Evolutionary conservation across 2,329 filamentous ascomycete genomes (phyloP), one percentile per base, ranked within the genome.

Genomic region (Diplodia scrobiculata): DNA sequence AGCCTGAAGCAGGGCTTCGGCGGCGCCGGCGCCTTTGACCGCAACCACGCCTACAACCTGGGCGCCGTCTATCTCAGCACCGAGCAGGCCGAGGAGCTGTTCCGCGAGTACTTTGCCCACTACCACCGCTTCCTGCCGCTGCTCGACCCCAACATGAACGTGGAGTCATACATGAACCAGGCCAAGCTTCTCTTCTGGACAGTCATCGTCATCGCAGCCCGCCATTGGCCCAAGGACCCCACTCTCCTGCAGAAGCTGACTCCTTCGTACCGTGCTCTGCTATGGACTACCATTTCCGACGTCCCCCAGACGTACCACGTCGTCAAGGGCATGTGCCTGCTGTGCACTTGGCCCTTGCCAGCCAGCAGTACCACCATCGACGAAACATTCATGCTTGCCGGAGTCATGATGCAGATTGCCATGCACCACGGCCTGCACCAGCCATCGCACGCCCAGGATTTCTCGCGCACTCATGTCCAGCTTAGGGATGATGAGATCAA

Each of bases 161-260:
- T 77, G n/a, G 76, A 95, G 54, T 82, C 87, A 67, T 95, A 91
- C 75, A 90, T 90, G 73, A 84, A 88, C 67, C 89, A 94, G 72
- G 90, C 92, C 60, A 87, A 88, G 3, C 82, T 97, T 14, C 84
- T 97, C 1, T 96, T 96, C 78, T 97, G 92, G 92, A 86, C 90
- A 55, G 89, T 94, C 67, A 82, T 93, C 53, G 86, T 89, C 41
- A 88, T 92, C 65, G 90, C 90, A 25, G 87, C 90, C 50, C 86
- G 91, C 62, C 87, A 90, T 47, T 92, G 89, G 73, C 81, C 82
- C 50, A 79, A 82, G 0, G 88, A 90, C 68, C 84, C 85, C 1
- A 83, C 82, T 27, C 81, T 93, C 36, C 82, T 94, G 64, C 86
- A 84, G 53, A 86, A 87, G 65, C 81, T 94, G 9, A 87, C 89